Evolutionary conservation across 169 alveolate species (phyloP), one percentile per base, ranked within the genome.

Genomic region (Plasmodium ovale): DNA sequence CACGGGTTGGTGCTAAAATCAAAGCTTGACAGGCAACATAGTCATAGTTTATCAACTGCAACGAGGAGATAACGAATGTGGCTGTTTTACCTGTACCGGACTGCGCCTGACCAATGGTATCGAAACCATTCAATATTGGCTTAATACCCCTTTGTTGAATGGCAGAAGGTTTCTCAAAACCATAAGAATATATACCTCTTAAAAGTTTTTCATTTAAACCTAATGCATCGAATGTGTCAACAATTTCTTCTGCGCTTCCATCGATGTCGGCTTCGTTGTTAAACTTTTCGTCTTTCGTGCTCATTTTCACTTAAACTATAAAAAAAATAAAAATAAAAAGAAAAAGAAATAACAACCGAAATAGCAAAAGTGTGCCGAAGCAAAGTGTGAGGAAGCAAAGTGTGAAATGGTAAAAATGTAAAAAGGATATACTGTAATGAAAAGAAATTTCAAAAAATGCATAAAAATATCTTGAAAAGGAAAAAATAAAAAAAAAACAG

Each of bases 71-170:
- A 77, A 99, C 93, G 87, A 99, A 98, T 60, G 98, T 99, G 84
- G 99, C 98, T 2, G 99, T 98, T 93, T 98, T 99, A 23, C 99
- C 99, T 44, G 99, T 99, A 7, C 99, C 99, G 39, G 99, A 94
- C 91, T 98, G 98, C 58, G 98, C 94, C 92, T 98, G 99, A 16
- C 98, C 98, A 35, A 99, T 97, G 37, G 98, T 98, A 92, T 99
- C 99, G 65, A 99, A 95, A 16, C 99, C 99, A 87, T 97, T 94
- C 62, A 97, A 92, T 51, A 99, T 98, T 19, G 99, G 99, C 53
- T 97, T 96, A 74, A 99, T 98, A 47, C 99, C 99, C 74, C 99
- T 97, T 92, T 98, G 98, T 96, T 99, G 99, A 16, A 99, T 99
- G 12, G 99, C 99, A 19, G 99, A 98, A 25, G 99, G 99, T 72